Base-by-base conservation (phyloP, 176 grass and related monocot genomes). In the Coix lacrymajobi region DNA sequence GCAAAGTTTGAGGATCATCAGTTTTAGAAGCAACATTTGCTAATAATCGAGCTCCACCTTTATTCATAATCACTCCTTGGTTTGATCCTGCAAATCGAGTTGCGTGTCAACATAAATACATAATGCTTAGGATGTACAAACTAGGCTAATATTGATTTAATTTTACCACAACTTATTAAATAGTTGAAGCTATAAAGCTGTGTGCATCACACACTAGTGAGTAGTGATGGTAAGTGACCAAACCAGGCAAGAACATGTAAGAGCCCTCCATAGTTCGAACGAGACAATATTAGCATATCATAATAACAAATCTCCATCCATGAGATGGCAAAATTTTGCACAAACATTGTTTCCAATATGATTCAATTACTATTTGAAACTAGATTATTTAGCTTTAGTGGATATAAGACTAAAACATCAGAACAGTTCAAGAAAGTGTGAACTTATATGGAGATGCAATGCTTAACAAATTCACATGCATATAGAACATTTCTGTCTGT, bases 1-100 rank as follows among this genome's bases (percentile, higher is more conserved):
- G 76, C 79, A 98, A 86, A 76, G 96, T 98, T 86, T 95, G 96
- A 57, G 85, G 82, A 87, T 98, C 96, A 64, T 98, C 85, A 37
- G 89, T 94, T 90, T 90, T 91, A 43, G 66, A 81, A 69, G 88
- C 88, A 75, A 95, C 75, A 91, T 95, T 93, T 87, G 90, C 96
- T 88, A 98, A 91, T 66, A 95, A 44, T 17, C 87, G 80, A 83
- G 85, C 87, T 78, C 92, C 96, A 76, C 96, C 96, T 91, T 93
- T 95, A 75, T 84, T 91, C 89, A 98, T 88, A 95, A 98, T 95
- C 39, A 95, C 34, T 32, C 75, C 87, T 83, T 98, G 96, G 71
- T 90, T 95, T 33, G 85, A 89, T 84, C 89, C 96, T 98, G 85
- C 43, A 74, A 66, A 80, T 78, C 29, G 66, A 82, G 66, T n/a